These are phyloP conservation scores for Boletus tomentosulus DNA, from an alignment of 768 basidiomycete genomes.

Conservation along the genomic window DNA sequence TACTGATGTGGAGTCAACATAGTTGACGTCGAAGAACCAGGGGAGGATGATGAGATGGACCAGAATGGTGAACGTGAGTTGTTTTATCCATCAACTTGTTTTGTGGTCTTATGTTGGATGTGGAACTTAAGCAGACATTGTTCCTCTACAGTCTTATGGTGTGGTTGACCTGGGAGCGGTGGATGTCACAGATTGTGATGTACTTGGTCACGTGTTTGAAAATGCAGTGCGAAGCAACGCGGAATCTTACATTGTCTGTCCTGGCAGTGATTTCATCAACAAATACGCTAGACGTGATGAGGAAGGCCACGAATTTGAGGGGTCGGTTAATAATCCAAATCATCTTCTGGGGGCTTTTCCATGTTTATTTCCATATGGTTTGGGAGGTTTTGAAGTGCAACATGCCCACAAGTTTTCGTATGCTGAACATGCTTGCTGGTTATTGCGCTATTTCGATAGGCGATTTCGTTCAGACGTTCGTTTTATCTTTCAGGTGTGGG, in stretches of 20 bases:
- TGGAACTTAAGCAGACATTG: too few species aligned
- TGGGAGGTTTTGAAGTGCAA: neutral
- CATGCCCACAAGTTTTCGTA: neutral
- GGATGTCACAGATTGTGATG: neutral
- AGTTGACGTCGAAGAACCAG: too few species aligned
- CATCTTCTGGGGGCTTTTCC: neutral
- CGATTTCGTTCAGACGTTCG: neutral
- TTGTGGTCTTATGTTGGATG: too few species aligned
- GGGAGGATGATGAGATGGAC: too few species aligned
- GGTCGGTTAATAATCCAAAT: neutral
- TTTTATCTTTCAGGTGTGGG: neutral
- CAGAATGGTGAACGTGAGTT: too few species aligned
- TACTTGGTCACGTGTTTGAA: neutral
- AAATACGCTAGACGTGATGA: neutral
- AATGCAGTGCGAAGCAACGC: neutral
- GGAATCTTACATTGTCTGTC: neutral
- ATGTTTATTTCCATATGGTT: neutral
- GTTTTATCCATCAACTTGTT: too few species aligned
- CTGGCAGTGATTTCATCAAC: neutral
- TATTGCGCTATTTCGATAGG: neutral
- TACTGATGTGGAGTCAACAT: too few species aligned
- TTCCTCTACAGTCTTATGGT: neutral
- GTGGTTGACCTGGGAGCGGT: neutral
- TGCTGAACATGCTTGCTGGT: neutral
- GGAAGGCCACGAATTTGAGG: neutral